phyloP scores from a whole-genome alignment of 768 basidiomycete species.

The Serendipita sp. region DNA sequence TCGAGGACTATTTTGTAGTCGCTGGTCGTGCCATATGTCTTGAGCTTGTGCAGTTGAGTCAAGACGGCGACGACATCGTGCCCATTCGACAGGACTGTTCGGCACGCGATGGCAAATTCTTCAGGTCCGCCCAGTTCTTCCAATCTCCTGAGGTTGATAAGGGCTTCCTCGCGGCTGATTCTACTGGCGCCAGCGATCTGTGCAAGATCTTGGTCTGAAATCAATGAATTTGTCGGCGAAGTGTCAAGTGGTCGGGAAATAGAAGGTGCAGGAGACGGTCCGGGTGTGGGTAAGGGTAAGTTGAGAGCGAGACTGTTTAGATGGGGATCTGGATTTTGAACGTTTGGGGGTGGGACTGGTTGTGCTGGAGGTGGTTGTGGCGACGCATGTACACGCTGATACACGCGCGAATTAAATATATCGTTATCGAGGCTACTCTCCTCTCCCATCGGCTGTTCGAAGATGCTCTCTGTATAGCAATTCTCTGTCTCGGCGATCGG shows the following conservation, averaged over 20 bases:
- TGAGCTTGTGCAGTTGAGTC: neutral
- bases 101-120: neutral
- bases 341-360: neutral
- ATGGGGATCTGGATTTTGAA: neutral
- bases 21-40: neutral
- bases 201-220: neutral
- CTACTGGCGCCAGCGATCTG: neutral
- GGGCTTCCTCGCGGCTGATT: neutral
- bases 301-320: neutral
- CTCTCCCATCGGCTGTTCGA: neutral
- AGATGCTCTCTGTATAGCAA: neutral
- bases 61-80: neutral
- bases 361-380: neutral
- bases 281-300: neutral
- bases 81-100: neutral
- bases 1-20: neutral
- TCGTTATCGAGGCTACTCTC: neutral
- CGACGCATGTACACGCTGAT: neutral
- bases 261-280: neutral
- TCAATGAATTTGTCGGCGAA: neutral
- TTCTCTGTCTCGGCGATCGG: neutral
- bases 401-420: neutral
- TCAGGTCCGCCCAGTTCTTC: neutral
- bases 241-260: too few relatives aligned
- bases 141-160: neutral